Evolutionary conservation across 2,329 filamentous ascomycete species (phyloP).

Genomic region (Didymella pomorum): DNA sequence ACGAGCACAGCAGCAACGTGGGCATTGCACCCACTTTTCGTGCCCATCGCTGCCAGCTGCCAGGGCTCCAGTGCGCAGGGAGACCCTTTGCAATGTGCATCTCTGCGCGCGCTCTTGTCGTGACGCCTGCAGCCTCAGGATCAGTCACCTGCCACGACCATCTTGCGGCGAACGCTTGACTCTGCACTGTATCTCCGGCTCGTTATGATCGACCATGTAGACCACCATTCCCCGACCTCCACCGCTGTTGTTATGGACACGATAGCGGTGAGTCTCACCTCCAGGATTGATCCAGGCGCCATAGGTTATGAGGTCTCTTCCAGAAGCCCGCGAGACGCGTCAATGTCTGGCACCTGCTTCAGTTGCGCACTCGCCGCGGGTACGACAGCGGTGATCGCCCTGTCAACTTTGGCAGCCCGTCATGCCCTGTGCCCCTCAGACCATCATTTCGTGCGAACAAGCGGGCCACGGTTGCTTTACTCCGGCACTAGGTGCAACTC

Average conservation of each 20-base stretch:
- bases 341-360: constrained; percentile 28
- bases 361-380: constrained; percentile 21
- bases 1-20: constrained; percentile 24
- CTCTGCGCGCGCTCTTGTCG: constrained; percentile 10
- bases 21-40: constrained; percentile 17
- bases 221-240: constrained; percentile 12
- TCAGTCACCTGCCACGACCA: constrained; percentile 17
- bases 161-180: constrained; percentile 18
- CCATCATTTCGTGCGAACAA: constrained; percentile 24
- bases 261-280: constrained; percentile 27
- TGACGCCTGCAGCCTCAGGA: constrained; percentile 19
- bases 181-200: constrained; percentile 17
- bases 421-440: constrained; percentile 14
- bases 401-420: constrained; percentile 17
- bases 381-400: constrained; percentile 37
- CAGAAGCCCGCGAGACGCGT: constrained; percentile 25
- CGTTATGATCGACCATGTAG: constrained; percentile 16
- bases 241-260: constrained; percentile 22
- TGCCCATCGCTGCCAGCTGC: constrained; percentile 8
- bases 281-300: constrained; percentile 18
- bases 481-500: constrained; percentile 19
- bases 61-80: constrained; percentile 10
- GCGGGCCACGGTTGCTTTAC: constrained; percentile 19
- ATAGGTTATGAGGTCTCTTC: constrained; percentile 18
- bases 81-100: constrained; percentile 14